Percentiles rank a stretch among this genome's conserved stretches.
Conservation (phyloP, 2,329 filamentous ascomycete species). For the Phyllachora maydis region DNA sequence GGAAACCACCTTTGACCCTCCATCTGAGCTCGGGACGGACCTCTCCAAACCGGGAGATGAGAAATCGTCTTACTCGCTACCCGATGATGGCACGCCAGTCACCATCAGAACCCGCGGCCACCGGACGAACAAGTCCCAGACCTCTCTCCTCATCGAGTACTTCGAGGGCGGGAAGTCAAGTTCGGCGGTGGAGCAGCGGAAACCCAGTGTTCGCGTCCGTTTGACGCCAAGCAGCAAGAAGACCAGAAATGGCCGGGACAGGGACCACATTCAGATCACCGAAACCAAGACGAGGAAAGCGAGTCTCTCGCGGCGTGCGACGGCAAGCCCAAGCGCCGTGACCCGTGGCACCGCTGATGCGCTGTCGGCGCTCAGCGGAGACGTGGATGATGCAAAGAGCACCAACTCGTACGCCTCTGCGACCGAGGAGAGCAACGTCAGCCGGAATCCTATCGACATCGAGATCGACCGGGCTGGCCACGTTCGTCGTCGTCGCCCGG, state of each 20-base stretch:
- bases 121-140: conserved; percentile 49
- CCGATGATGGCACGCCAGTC: conserved; percentile 75
- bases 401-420: conserved; percentile 58
- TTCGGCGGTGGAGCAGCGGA: conserved; percentile 36
- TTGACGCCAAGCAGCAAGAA: conserved; percentile 40
- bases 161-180: conserved; percentile 58
- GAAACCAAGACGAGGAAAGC: conserved; percentile 53
- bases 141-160: conserved; percentile 83
- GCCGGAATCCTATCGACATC: conserved; percentile 64
- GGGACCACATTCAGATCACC: conserved; percentile 69
- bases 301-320: conserved; percentile 24
- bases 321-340: conserved; percentile 25
- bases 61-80: conserved; percentile 60
- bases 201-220: conserved; percentile 62
- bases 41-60: conserved; percentile 46
- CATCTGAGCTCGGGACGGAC: conserved; percentile 46
- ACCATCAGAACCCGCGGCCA: conserved; percentile 66
- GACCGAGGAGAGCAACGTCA: conserved; percentile 61
- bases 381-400: conserved; percentile 40
- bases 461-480: conserved; percentile 48
- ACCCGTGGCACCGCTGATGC: conserved; percentile 34
- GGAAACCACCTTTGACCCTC: conserved; percentile 28
- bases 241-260: conserved; percentile 37
- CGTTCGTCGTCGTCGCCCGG: conserved; percentile 35
- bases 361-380: conserved; percentile 10